Base-by-base conservation (phyloP, 495 filamentous ascomycete species). In the Hypomontagnella monticulosa region DNA sequence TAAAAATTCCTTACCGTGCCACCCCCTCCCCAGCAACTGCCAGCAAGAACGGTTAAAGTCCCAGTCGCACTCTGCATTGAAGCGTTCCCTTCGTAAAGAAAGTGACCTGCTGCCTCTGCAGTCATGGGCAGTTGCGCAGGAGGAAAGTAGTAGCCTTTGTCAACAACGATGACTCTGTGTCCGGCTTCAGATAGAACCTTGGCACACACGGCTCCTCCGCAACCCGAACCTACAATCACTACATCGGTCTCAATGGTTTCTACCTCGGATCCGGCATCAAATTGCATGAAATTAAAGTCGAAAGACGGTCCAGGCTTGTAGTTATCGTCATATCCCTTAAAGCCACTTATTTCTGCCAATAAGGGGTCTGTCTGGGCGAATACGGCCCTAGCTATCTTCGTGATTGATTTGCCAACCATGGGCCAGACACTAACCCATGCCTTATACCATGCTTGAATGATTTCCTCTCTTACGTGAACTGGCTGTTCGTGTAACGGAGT, bases 141-240 rank as follows among this genome's bases (percentile, higher is more conserved):
- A 0, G 87, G 78, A 74, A 90, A 95, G 49, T 93, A 85, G 66
- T 91, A 88, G 1, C 85, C 83, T 70, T 94, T 95, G 43, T 97
- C 93, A 3, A 94, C 87, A 0, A 97, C 92, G 3, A 96, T 72
- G 16, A 97, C 92, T 6, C 78, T 78, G 48, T 89, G 75, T n/a
- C 87, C 90, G 2, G 85, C 89, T 67, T 92, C 87, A 9, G 93
- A 87, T 4, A 97, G 78, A 20, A 89, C 89, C 76, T 93, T 93
- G 10, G 93, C 93, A 27, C 83, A 85, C 0, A 97, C 93, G 0
- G 81, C 91, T n/a, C 91, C 93, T 48, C 93, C 93, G 67, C 91
- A 94, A 14, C 93, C 93, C 50, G 90, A 93, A 1, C 93, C 93
- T 4, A 97, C 83, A 59, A 97, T 86, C 12, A 96, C 87, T 1